Evolutionary conservation across 2,329 filamentous ascomycete species (phyloP).

Genomic region (Pseudocercospora fijiensis): DNA sequence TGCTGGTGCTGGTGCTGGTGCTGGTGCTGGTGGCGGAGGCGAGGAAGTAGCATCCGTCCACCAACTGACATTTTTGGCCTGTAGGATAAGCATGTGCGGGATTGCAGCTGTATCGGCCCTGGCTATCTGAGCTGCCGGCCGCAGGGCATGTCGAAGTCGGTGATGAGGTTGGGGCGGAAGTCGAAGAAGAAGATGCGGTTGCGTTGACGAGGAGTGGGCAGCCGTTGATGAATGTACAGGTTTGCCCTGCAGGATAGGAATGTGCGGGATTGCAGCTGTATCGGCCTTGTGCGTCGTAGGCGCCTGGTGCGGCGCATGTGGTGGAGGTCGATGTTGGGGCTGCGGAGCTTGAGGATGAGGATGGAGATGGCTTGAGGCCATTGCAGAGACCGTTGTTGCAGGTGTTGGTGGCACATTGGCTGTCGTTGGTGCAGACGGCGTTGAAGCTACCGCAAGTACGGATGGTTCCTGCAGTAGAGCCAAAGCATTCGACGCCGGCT

Average conservation of each 20-base stretch:
- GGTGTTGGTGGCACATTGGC: slow-evolving; percentile 31
- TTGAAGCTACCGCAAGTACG: slow-evolving; percentile 31
- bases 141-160: slow-evolving; percentile 1
- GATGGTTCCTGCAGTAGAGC: slow-evolving; percentile 20
- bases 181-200: slow-evolving; percentile 4
- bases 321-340: slow-evolving; percentile 3
- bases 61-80: slow-evolving; percentile 5
- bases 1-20: neutral
- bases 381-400: slow-evolving; percentile 32
- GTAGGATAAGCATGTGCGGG: slow-evolving; percentile 14
- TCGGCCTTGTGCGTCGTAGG: slow-evolving; percentile 5
- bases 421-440: slow-evolving; percentile 24
- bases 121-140: neutral
- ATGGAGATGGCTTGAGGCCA: slow-evolving; percentile 21
- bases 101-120: slow-evolving; percentile 7
- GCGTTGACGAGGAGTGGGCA: slow-evolving; percentile 10
- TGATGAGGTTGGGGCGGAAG: neutral
- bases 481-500: slow-evolving; percentile 26
- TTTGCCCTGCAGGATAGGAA: slow-evolving; percentile 13
- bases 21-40: neutral
- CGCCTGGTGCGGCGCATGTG: slow-evolving; percentile 9
- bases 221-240: slow-evolving; percentile 4
- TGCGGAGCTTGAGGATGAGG: slow-evolving; percentile 9
- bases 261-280: slow-evolving; percentile 16
- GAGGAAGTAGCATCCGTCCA: slow-evolving; percentile 3